Conservation (phyloP, 1,284 basidiomycete species). For the Caloboletus firmus region DNA sequence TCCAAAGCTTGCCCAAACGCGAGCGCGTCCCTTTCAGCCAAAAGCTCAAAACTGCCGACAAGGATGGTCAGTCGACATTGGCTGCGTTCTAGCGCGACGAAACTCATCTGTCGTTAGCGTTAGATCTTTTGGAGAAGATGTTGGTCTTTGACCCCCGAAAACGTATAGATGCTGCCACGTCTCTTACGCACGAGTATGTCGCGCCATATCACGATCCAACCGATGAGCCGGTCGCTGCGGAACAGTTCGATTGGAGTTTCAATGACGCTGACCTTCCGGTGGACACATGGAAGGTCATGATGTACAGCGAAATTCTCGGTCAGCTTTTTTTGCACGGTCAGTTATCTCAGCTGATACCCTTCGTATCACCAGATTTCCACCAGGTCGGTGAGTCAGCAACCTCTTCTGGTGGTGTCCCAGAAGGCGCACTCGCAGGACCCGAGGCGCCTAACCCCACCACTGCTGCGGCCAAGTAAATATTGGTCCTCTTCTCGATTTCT, state of each 20-base stretch:
- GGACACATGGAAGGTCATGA: slow-evolving; percentile 99
- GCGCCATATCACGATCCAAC: slow-evolving; percentile 98
- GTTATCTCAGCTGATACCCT: slow-evolving; percentile 7
- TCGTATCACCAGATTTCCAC: slow-evolving; percentile 62
- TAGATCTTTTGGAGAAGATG: slow-evolving; percentile 98
- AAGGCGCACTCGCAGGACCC: slow-evolving; percentile 66
- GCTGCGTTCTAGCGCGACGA: not conserved
- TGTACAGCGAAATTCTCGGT: slow-evolving; percentile 96
- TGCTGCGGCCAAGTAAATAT: slow-evolving; percentile 18
- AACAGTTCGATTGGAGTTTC: slow-evolving; percentile 99
- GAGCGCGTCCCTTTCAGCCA: slow-evolving; percentile 94
- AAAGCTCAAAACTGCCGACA: slow-evolving; percentile 90
- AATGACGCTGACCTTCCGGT: slow-evolving; percentile 99
- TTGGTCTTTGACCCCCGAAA: slow-evolving; percentile 98
- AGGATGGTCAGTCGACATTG: slow-evolving; percentile 58
- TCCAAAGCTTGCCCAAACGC: slow-evolving; percentile 95
- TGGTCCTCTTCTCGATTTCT: not conserved
- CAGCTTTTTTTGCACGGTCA: slow-evolving; percentile 29
- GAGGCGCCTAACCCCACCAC: slow-evolving; percentile 33
- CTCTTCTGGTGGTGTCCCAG: slow-evolving; percentile 45
- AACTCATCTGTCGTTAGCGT: slow-evolving; percentile 50
- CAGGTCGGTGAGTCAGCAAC: slow-evolving; percentile 60
- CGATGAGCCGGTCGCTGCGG: slow-evolving; percentile 92
- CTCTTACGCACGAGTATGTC: slow-evolving; percentile 93
- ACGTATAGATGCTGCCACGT: slow-evolving; percentile 91